Base-by-base conservation (phyloP, 805 yeast species). In the Brettanomyces bruxellensis region DNA sequence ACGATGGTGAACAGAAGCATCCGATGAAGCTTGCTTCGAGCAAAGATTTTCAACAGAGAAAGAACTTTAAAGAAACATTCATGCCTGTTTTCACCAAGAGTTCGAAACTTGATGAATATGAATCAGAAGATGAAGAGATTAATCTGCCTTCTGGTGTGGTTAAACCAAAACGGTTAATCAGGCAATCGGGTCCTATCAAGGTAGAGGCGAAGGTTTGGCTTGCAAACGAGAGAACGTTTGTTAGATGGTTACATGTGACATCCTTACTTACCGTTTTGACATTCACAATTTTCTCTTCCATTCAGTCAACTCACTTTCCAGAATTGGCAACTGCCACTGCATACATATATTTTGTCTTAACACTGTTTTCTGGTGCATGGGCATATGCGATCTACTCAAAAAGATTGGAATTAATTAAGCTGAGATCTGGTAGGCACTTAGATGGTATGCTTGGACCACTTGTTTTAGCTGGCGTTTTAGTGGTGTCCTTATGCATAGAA, bases 201-300 rank as follows among this genome's bases (percentile, higher is more conserved):
- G 90, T 93, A 48, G 99, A 93, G 69, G 95, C 98, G 30, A 93
- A 93, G 61, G 99, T 93, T 12, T 93, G 98, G 97, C 73, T 93
- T 52, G 99, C 99, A 28, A 93, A 93, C 61, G 99, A 93, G 69
- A 83, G 99, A 65, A 93, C 99, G 3, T 91, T 90, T 69, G 83
- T 87, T 71, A 78, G 95, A 65, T 93, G 99, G 99, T 72, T 93
- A 53, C 89, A 84, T 51, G 91, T 91, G 23, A 85, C 95, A 12
- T 79, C 95, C 0, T 70, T 93, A 60, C 73, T 93, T 55, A 81
- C 95, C 22, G 81, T 90, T 0, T 68, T 93, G 56, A 88, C 98
- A 0, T 89, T 90, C 59, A 74, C 71, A 13, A 76, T 93, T 46
- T 86, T 86, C 68, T 77, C 81, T 38, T 82, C 95, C 9, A 85